Evolutionary conservation across 2,329 filamentous ascomycete genomes (phyloP).

Genomic region (Beauveria sp.): DNA sequence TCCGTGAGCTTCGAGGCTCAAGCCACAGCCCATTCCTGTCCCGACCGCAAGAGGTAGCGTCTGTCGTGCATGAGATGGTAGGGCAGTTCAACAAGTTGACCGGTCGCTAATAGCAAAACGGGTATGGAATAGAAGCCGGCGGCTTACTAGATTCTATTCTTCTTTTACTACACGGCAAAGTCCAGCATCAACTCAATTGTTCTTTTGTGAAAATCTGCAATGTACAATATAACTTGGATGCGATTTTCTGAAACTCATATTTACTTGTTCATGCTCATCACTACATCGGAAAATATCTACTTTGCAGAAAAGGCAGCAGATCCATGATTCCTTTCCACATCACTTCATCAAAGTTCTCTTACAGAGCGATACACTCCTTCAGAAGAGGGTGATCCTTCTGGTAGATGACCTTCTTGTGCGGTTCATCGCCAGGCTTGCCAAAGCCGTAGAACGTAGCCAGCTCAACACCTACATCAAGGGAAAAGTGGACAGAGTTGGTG

Average conservation of each 20-base stretch:
- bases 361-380: conserved; percentile 7
- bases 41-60: neutral
- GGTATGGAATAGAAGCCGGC: neutral
- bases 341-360: neutral
- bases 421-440: conserved; percentile 10
- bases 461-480: conserved; percentile 6
- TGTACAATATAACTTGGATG: no score
- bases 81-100: neutral
- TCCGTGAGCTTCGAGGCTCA: neutral
- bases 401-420: conserved; percentile 11
- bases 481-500: conserved; percentile 9
- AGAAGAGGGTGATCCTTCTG: conserved; percentile 9
- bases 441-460: conserved; percentile 11
- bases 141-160: neutral
- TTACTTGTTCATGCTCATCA: neutral
- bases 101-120: neutral
- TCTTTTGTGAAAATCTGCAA: neutral
- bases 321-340: neutral
- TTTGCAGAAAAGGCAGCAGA: no score
- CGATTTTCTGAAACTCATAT: neutral
- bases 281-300: no score
- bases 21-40: conserved; percentile 6
- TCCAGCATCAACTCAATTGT: no score
- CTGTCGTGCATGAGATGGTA: neutral
- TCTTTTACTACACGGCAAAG: no score